These are phyloP conservation scores for Saturnispora halmiae DNA, from an alignment of 805 yeast species.

Conservation along the genomic window DNA sequence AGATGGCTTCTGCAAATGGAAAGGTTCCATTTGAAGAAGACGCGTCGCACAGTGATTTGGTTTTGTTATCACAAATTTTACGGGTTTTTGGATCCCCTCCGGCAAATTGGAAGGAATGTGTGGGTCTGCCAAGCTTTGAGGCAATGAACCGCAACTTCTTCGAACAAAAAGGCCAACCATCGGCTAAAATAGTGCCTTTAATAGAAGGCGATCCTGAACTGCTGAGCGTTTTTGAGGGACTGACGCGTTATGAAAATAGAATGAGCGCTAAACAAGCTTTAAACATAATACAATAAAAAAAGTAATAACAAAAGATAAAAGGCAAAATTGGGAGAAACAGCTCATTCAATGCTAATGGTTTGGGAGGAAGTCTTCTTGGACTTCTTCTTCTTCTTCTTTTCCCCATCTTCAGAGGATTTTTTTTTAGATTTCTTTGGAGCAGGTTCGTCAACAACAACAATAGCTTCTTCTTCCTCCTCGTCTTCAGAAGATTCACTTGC, in stretches of 20 bases:
- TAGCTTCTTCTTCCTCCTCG: neutral
- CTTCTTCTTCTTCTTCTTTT: conserved; percentile 42
- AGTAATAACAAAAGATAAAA: too few relatives aligned
- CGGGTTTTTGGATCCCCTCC: conserved; percentile 56
- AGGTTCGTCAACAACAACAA: neutral
- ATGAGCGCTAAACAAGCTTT: conserved; percentile 25
- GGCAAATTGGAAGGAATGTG: conserved; percentile 37
- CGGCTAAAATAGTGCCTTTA: conserved; percentile 30
- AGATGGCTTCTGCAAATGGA: conserved; percentile 36
- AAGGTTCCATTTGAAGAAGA: conserved; percentile 32
- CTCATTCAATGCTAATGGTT: conserved; percentile 1
- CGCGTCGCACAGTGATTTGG: conserved; percentile 45
- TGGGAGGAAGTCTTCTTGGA: conserved; percentile 27
- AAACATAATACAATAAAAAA: conserved; percentile 1
- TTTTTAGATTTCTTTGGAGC: conserved; percentile 3
- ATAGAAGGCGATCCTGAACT: conserved; percentile 12
- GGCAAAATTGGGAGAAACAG: too few relatives aligned
- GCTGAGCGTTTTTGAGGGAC: conserved; percentile 29
- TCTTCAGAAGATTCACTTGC: neutral
- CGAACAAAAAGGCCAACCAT: conserved; percentile 17
- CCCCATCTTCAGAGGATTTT: conserved; percentile 2
- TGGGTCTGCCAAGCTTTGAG: conserved; percentile 29
- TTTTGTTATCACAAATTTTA: conserved; percentile 47
- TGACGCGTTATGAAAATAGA: conserved; percentile 37
- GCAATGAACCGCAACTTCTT: conserved; percentile 26